These are phyloP conservation scores for Fraxinus cuspidata DNA, from an alignment of 257 asterid species.

Conservation along the genomic window DNA sequence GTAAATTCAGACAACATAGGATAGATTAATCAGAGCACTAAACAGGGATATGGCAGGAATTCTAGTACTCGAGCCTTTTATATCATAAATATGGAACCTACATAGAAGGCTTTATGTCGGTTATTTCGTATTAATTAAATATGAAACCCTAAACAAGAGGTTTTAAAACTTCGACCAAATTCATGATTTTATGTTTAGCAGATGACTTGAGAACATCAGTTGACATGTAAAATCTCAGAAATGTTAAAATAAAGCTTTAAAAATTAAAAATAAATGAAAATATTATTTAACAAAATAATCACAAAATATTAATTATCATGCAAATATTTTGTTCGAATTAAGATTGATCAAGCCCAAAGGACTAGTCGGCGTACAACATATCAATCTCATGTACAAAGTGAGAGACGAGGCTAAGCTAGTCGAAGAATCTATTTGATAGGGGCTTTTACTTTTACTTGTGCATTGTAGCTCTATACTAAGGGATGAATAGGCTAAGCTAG, in stretches of 20 bases:
- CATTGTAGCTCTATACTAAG: too few species aligned
- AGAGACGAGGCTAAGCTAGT: background rate
- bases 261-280: background rate
- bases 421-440: too few species aligned
- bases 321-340: conserved; percentile 20
- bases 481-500: too few species aligned
- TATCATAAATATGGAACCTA: background rate
- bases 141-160: too few species aligned
- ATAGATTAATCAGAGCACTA: background rate
- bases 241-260: background rate
- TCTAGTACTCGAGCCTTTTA: background rate
- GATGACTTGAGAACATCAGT: background rate
- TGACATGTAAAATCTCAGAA: background rate
- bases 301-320: background rate
- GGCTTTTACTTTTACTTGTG: too few species aligned
- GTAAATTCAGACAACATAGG: background rate
- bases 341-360: too few species aligned
- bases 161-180: too few species aligned
- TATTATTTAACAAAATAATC: background rate
- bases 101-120: background rate
- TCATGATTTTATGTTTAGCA: background rate
- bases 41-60: background rate
- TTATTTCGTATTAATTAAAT: too few species aligned
- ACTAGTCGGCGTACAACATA: too few species aligned
- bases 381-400: too few species aligned